Evolutionary conservation across 768 basidiomycete genomes (phyloP).

Genomic region (Lentinus tigrinus): DNA sequence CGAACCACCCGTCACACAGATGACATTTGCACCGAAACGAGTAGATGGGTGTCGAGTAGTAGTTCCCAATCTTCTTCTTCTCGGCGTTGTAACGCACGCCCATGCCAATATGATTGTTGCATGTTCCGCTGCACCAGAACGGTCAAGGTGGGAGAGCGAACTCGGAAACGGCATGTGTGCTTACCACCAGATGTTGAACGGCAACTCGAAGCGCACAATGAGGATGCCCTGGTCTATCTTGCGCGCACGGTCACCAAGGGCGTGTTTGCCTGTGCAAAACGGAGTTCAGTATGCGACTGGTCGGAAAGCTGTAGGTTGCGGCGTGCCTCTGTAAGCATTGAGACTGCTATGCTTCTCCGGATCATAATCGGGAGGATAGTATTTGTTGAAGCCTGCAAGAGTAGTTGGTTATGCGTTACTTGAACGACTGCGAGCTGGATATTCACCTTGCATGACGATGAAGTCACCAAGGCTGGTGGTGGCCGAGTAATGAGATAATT

Average conservation of each 20-base stretch:
- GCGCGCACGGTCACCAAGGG: constrained; percentile 87
- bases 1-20: constrained; percentile 94
- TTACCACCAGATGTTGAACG: constrained; percentile 96
- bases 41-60: constrained; percentile 92
- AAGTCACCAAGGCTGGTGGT: not conserved
- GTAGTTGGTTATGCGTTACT: constrained; percentile 7
- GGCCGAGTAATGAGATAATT: constrained; percentile 9
- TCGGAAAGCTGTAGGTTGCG: not conserved
- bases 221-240: constrained; percentile 96
- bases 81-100: constrained; percentile 99
- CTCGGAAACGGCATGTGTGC: constrained; percentile 23
- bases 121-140: constrained; percentile 65
- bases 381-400: constrained; percentile 67
- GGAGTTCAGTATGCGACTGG: not conserved
- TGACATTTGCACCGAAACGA: constrained; percentile 98
- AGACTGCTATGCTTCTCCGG: constrained; percentile 69
- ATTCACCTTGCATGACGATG: constrained; percentile 43
- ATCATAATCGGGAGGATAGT: constrained; percentile 78
- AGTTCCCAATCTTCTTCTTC: constrained; percentile 94
- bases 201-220: constrained; percentile 92
- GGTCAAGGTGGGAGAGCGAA: not conserved
- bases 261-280: constrained; percentile 76
- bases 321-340: constrained; percentile 66
- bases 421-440: not conserved
- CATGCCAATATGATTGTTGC: constrained; percentile 96